These are phyloP conservation scores for Dysphania ambrosioides DNA, from an alignment of 148 eudicot genomes.

Conservation along the genomic window DNA sequence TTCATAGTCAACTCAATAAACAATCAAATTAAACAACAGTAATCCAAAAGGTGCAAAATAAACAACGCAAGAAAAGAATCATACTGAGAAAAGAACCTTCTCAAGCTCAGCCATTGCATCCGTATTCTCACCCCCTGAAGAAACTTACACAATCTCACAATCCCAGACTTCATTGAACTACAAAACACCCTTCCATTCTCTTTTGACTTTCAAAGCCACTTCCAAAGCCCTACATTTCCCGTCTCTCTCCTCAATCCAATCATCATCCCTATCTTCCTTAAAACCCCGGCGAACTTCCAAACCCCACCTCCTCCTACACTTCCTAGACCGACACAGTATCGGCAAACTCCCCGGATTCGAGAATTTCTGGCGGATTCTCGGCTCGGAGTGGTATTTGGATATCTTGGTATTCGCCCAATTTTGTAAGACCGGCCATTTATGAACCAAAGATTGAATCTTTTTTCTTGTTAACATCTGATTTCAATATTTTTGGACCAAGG, in stretches of 20 bases:
- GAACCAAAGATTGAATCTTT: slow-evolving; percentile 6
- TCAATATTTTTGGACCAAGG: too few relatives aligned
- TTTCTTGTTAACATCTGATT: too few relatives aligned
- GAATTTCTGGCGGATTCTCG: slow-evolving; percentile 37
- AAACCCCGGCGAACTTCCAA: slow-evolving; percentile 50
- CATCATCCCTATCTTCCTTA: slow-evolving; percentile 29
- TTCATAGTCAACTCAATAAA: slow-evolving; percentile 19
- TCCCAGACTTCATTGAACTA: slow-evolving; percentile 40
- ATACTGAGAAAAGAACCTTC: slow-evolving; percentile 50
- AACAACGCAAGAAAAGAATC: slow-evolving; percentile 3
- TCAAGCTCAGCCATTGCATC: slow-evolving; percentile 54
- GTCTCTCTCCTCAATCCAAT: slow-evolving; percentile 34
- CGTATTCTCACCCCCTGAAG: slow-evolving; percentile 39
- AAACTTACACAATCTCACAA: slow-evolving; percentile 53
- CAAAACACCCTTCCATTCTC: slow-evolving; percentile 19
- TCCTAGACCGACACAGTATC: slow-evolving; percentile 23
- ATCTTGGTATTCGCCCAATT: slow-evolving; percentile 38
- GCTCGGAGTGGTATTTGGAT: slow-evolving; percentile 27
- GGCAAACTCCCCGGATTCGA: slow-evolving; percentile 20
- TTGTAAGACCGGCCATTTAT: slow-evolving; percentile 49
- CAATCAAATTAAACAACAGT: neutral
- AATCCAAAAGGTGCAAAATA: too few relatives aligned
- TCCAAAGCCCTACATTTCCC: slow-evolving; percentile 5
- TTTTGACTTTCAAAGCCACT: neutral
- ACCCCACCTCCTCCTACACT: slow-evolving; percentile 29